Base-by-base conservation (phyloP, 805 yeast species). In the Ascoidea asiatica region DNA sequence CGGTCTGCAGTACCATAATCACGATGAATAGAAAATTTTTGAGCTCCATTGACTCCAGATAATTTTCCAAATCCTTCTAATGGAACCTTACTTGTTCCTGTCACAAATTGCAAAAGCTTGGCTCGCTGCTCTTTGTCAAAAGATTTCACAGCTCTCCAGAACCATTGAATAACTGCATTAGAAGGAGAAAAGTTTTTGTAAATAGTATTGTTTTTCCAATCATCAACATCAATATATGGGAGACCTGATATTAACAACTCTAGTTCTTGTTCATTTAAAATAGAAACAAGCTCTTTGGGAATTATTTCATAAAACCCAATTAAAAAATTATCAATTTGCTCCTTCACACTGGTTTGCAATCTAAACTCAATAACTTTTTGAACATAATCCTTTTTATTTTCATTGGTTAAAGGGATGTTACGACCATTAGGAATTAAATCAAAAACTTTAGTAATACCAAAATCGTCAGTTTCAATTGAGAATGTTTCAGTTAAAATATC, bases 41-140 rank as follows among this genome's bases (percentile, higher is more conserved):
- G 77, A 5, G 79, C 71, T 1, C 96, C 97, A 56, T 78, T 77
- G 50, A 88, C 85, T 18, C 97, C 96, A 45, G 84, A 80, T 49
- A 92, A 69, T 53, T 82, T 95, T 53, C 83, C 81, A 59, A 92
- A 92, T 1, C 99, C 99, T 55, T 84, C 83, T 49, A 89, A 69
- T 20, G 99, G 98, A 6, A 92, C 97, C 61, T 89, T 88, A 49
- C 94, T 81, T 0, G 99, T 90, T 48, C 99, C 99, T 0, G 99
- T 92, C 1, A 94, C 90, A 67, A 92, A 92, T 59, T 92, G 99
- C 47, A 92, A 66, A 51, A 92, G 65, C 57, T 88, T 89, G 6
- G 98, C 99, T 42, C 95, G 72, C 58, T 92, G 97, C 59, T 92
- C 98, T 17, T 74, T 75, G 55, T 87, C 96, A 63, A 92, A 92